Evolutionary conservation across 2,329 filamentous ascomycete genomes (phyloP).

Genomic region (Emericellopsis cladophorae): DNA sequence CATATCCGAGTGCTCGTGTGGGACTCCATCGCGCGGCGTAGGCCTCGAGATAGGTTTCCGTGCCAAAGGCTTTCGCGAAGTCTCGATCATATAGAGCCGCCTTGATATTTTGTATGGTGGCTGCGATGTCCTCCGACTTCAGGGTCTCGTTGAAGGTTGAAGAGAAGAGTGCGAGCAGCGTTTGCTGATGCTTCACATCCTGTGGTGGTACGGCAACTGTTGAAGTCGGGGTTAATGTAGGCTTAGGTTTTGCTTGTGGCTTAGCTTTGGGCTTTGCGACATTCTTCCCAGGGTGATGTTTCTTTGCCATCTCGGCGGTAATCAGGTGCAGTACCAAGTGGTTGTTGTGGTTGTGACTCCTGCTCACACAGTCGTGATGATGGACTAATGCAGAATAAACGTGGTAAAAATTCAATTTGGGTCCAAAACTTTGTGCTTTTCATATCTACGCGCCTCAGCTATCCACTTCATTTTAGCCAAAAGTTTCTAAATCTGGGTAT

Average conservation of each 20-base stretch:
- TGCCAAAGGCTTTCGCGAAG: conserved; percentile 68
- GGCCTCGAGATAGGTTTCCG: conserved; percentile 57
- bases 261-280: background rate
- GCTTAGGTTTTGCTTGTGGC: background rate
- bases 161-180: conserved; percentile 61
- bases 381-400: background rate
- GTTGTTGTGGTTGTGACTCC: background rate
- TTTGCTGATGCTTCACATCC: conserved; percentile 38
- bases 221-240: background rate
- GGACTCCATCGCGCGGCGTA: conserved; percentile 92
- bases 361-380: background rate
- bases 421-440: too few relatives aligned
- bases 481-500: too few relatives aligned
- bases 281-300: background rate
- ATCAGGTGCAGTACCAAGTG: background rate
- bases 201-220: background rate
- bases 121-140: conserved; percentile 29
- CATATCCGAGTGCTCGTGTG: conserved; percentile 70
- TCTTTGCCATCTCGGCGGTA: conserved; percentile 1
- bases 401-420: too few relatives aligned
- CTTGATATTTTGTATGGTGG: conserved; percentile 70
- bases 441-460: too few relatives aligned
- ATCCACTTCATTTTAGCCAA: too few relatives aligned
- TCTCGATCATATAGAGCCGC: conserved; percentile 75
- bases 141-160: conserved; percentile 45